Percentiles rank a stretch among this genome's conserved stretches.
Conservation (phyloP, 257 asterid genomes). For the Gardenia jasminoides region DNA sequence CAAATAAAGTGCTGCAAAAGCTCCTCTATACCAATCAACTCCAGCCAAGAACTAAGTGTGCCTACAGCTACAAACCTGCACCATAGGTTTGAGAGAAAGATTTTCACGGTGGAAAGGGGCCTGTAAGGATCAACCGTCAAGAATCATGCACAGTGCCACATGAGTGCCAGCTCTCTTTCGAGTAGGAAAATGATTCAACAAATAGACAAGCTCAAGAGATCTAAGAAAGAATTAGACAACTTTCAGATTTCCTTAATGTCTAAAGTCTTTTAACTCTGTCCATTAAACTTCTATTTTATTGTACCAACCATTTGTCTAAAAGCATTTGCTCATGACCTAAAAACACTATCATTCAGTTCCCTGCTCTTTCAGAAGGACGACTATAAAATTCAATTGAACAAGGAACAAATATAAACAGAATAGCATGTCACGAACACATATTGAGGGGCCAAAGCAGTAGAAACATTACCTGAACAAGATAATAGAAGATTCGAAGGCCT, state of each 20-base stretch:
- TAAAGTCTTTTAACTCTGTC: neutral
- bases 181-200: neutral
- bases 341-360: neutral
- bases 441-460: neutral
- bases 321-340: neutral
- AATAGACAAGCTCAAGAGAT: neutral
- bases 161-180: neutral
- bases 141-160: neutral
- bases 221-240: neutral
- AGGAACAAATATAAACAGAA: neutral
- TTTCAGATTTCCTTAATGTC: neutral
- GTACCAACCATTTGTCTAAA: neutral
- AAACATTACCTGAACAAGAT: slow-evolving; percentile 85
- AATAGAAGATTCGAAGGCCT: slow-evolving; percentile 85
- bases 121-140: neutral
- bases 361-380: neutral
- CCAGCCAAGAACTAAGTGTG: neutral
- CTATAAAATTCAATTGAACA: neutral
- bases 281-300: neutral
- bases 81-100: neutral
- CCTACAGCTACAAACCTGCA: neutral
- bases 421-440: neutral
- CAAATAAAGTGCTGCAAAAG: neutral
- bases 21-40: neutral
- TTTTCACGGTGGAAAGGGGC: too few species aligned